These are phyloP conservation scores for Pythium grandisporangium DNA, from an alignment of 352 stramenopile genomes.

Conservation along the genomic window DNA sequence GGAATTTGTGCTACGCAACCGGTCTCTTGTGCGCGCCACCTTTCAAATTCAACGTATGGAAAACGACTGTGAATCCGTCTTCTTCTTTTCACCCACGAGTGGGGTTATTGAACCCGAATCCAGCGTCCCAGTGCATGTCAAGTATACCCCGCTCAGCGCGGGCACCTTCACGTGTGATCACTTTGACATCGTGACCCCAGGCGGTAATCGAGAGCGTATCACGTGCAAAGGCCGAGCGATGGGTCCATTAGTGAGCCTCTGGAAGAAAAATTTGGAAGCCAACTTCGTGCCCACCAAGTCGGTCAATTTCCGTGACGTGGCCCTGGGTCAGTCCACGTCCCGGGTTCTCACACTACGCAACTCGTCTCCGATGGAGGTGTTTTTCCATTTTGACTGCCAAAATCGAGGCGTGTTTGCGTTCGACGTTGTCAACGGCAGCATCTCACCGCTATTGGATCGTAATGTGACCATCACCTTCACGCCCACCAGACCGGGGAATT, in stretches of 20 bases:
- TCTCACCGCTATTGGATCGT: conserved; percentile 68
- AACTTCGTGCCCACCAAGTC: conserved; percentile 67
- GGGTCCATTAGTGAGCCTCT: conserved; percentile 60
- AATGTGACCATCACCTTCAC: conserved; percentile 85
- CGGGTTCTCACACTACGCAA: conserved; percentile 83
- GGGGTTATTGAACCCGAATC: conserved; percentile 73
- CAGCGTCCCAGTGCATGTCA: conserved; percentile 54
- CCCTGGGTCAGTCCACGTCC: conserved; percentile 38
- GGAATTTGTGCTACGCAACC: conserved; percentile 85
- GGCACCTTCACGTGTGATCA: conserved; percentile 88
- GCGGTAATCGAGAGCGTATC: conserved; percentile 75
- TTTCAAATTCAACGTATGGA: conserved; percentile 74
- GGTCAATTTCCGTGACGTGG: conserved; percentile 87
- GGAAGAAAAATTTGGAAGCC: conserved; percentile 71
- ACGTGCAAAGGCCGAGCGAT: conserved; percentile 59
- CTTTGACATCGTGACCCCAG: conserved; percentile 85
- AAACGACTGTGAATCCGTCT: conserved; percentile 78
- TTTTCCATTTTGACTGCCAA: conserved; percentile 77
- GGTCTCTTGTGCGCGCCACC: conserved; percentile 82
- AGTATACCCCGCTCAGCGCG: conserved; percentile 70
- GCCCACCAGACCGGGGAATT: conserved; percentile 71
- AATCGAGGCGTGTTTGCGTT: conserved; percentile 81
- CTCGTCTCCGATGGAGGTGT: conserved; percentile 53
- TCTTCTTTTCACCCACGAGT: conserved; percentile 61
- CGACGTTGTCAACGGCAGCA: conserved; percentile 55